Conservation (phyloP, 495 filamentous ascomycete species). For the Thozetella sp. region DNA sequence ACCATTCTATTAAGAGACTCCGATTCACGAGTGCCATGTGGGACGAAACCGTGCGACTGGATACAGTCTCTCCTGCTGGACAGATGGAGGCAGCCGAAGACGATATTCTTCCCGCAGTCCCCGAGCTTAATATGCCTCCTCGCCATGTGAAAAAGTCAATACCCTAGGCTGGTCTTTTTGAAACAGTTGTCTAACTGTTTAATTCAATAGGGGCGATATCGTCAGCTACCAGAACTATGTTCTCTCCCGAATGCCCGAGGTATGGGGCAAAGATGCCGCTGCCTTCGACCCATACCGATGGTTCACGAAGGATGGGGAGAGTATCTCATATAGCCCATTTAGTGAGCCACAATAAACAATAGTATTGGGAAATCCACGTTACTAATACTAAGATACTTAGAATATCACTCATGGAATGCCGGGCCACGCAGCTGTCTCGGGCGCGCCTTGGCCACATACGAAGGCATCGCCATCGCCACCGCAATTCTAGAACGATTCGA, state of each 20-base stretch:
- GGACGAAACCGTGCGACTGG: neutral
- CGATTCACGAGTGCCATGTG: neutral
- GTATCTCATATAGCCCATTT: neutral
- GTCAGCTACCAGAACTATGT: slow-evolving; percentile 3
- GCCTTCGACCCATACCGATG: neutral
- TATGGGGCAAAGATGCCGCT: neutral
- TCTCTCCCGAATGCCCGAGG: neutral
- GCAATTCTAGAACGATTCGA: neutral
- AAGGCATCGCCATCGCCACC: neutral
- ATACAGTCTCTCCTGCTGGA: neutral
- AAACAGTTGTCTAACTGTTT: neutral
- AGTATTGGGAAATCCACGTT: neutral
- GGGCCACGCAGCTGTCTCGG: slow-evolving; percentile 1
- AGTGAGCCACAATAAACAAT: neutral
- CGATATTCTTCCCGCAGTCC: slow-evolving; percentile 1
- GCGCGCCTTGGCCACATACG: neutral
- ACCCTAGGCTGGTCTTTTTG: neutral
- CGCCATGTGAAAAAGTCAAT: neutral
- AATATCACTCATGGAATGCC: neutral
- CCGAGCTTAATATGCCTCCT: slow-evolving; percentile 1
- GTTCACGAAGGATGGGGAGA: neutral
- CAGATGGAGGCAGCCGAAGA: neutral
- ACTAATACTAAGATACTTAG: neutral
- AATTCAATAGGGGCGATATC: neutral
- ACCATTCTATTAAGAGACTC: neutral